Conservation (phyloP, 176 grass and related monocot species). For the Paspalum vaginatum region DNA sequence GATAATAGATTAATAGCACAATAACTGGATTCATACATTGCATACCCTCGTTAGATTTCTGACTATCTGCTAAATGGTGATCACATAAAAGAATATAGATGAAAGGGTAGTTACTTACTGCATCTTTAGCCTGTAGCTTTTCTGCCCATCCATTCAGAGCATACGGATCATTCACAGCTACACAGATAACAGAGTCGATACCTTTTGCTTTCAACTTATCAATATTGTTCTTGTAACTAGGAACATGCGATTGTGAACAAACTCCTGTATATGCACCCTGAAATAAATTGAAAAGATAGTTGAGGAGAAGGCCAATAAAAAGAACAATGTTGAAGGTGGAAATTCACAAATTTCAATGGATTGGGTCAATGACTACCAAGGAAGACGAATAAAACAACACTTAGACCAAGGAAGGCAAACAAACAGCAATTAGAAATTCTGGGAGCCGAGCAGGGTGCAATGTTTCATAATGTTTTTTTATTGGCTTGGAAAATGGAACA, state of each 20-base stretch:
- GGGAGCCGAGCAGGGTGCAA: not conserved
- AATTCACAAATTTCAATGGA: not conserved
- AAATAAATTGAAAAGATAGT: conserved; percentile 33
- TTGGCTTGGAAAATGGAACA: not conserved
- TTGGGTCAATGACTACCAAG: not conserved
- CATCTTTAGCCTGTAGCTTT: conserved; percentile 81
- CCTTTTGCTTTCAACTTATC: conserved; percentile 95
- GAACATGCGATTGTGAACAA: conserved; percentile 82
- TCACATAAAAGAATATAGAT: not conserved
- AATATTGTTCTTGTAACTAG: conserved; percentile 95
- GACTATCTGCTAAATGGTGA: not conserved
- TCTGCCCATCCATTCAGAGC: conserved; percentile 94
- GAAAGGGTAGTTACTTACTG: conserved; percentile 52
- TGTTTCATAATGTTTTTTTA: not conserved
- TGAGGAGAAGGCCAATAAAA: not conserved
- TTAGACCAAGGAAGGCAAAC: not conserved
- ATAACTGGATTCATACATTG: conserved; percentile 13
- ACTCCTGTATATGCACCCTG: conserved; percentile 95
- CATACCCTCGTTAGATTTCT: not conserved
- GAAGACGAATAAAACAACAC: not conserved
- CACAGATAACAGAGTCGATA: conserved; percentile 91
- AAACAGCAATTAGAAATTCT: not conserved
- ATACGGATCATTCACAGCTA: conserved; percentile 93
- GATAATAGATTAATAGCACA: not conserved
- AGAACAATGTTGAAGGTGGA: not conserved